phyloP scores from a whole-genome alignment of 371 early-diverging fungal genomes.

The Thermomucor indicae-seudaticae region DNA sequence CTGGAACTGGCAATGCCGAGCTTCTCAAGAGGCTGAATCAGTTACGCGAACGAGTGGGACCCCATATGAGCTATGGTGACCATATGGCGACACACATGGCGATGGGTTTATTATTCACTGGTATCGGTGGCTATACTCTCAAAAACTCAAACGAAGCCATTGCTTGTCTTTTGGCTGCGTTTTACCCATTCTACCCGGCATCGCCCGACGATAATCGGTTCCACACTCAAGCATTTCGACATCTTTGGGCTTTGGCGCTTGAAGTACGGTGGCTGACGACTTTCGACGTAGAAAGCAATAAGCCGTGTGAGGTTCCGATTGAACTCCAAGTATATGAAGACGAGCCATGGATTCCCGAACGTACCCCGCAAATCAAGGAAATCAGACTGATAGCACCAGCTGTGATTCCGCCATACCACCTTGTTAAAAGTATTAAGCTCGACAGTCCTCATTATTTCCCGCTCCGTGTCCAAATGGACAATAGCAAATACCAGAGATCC shows the following conservation, averaged over 20 bases:
- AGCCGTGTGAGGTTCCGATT: conserved; percentile 58
- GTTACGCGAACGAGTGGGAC: conserved; percentile 42
- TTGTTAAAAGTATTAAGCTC: conserved; percentile 50
- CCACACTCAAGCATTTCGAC: conserved; percentile 82
- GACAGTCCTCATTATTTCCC: conserved; percentile 61
- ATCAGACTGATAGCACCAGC: conserved; percentile 55
- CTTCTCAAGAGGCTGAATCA: conserved; percentile 52
- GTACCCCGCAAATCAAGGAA: conserved; percentile 6
- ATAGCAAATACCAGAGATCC: conserved; percentile 16
- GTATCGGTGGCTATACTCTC: conserved; percentile 76
- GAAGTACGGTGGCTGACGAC: conserved; percentile 48
- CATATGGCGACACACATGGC: conserved; percentile 86
- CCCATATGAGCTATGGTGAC: conserved; percentile 62
- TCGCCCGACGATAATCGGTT: conserved; percentile 64
- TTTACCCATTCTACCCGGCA: conserved; percentile 80
- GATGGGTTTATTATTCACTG: conserved; percentile 78
- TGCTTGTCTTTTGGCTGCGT: conserved; percentile 66
- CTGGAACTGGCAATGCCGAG: conserved; percentile 75
- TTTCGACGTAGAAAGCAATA: conserved; percentile 59
- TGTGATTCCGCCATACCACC: conserved; percentile 56
- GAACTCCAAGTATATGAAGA: conserved; percentile 23
- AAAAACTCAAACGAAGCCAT: conserved; percentile 64
- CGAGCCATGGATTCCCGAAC: conserved; percentile 11
- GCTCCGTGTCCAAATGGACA: conserved; percentile 40
- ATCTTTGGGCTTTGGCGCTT: conserved; percentile 84